phyloP scores from a whole-genome alignment of 129 eudicot genomes.

The Lactuca saligna region DNA sequence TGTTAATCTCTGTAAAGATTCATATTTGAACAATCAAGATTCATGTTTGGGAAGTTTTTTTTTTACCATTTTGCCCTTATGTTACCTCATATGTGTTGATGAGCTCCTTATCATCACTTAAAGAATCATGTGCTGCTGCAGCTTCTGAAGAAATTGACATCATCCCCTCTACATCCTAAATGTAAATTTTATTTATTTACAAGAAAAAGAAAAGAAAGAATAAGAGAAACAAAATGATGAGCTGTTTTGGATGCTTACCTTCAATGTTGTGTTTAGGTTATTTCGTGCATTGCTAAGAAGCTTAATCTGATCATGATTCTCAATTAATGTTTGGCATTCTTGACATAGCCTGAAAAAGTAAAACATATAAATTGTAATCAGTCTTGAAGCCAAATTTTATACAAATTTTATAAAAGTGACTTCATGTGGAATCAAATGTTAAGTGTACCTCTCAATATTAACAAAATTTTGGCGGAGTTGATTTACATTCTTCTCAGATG shows the following conservation, averaged over 20 bases:
- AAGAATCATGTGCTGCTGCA: constrained; percentile 83
- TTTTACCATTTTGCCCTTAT: background rate
- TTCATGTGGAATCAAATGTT: constrained; percentile 25
- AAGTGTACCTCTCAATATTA: constrained; percentile 72
- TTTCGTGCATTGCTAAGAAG: constrained; percentile 95
- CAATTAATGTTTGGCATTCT: constrained; percentile 95
- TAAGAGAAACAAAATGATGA: background rate
- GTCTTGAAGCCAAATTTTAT: constrained; percentile 1
- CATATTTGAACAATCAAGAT: background rate
- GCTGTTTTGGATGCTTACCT: constrained; percentile 43
- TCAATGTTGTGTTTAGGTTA: constrained; percentile 90
- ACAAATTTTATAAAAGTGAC: constrained; percentile 3
- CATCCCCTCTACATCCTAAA: constrained; percentile 97
- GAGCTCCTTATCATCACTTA: constrained; percentile 92
- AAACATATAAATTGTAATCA: constrained; percentile 21
- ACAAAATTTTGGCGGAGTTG: constrained; percentile 84
- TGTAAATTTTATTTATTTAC: background rate
- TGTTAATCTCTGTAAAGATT: constrained; percentile 68
- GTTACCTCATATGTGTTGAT: constrained; percentile 88
- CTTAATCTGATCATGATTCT: constrained; percentile 97
- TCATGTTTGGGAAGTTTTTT: constrained; percentile 2
- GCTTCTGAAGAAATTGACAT: constrained; percentile 98
- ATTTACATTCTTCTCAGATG: constrained; percentile 64
- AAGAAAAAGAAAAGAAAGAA: background rate
- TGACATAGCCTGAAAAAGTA: constrained; percentile 68